phyloP scores from a whole-genome alignment of 345 rosid genomes.

The Carallia brachiata region DNA sequence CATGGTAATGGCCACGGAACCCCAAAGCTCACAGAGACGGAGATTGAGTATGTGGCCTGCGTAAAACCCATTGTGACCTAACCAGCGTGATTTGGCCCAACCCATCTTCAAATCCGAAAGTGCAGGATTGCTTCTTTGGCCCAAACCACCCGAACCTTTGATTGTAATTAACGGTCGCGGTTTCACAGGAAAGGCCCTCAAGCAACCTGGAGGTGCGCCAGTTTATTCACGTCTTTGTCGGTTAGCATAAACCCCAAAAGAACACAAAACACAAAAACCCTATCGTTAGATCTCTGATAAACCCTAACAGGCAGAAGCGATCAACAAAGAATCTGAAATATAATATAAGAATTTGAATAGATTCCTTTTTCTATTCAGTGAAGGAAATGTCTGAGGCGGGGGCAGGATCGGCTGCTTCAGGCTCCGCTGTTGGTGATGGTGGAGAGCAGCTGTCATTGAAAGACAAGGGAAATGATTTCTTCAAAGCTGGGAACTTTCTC shows the following conservation, averaged over 20 bases:
- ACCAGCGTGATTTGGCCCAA: not conserved
- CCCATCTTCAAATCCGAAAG: not conserved
- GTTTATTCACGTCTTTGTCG: not conserved
- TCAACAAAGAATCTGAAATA: not conserved
- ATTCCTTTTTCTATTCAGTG: not conserved
- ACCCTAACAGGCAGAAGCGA: constrained; percentile 2
- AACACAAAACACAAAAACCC: not conserved
- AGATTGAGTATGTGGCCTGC: too few relatives aligned
- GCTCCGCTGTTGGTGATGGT: constrained; percentile 27
- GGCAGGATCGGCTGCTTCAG: constrained; percentile 40
- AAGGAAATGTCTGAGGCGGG: constrained; percentile 44
- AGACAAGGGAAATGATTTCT: constrained; percentile 90
- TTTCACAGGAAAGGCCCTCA: not conserved
- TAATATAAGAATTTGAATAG: not conserved
- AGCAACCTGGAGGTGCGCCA: not conserved
- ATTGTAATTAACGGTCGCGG: not conserved
- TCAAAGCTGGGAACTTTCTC: constrained; percentile 90
- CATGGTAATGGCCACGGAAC: too few relatives aligned
- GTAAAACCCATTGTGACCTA: too few relatives aligned
- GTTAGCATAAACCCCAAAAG: not conserved
- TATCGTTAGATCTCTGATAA: constrained; percentile 1
- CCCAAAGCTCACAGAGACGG: too few relatives aligned
- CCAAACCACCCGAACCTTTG: not conserved
- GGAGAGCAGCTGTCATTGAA: constrained; percentile 58
- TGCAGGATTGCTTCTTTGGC: not conserved